Conservation (phyloP, 2,329 filamentous ascomycete genomes). For the Neopestalotiopsis rosae region DNA sequence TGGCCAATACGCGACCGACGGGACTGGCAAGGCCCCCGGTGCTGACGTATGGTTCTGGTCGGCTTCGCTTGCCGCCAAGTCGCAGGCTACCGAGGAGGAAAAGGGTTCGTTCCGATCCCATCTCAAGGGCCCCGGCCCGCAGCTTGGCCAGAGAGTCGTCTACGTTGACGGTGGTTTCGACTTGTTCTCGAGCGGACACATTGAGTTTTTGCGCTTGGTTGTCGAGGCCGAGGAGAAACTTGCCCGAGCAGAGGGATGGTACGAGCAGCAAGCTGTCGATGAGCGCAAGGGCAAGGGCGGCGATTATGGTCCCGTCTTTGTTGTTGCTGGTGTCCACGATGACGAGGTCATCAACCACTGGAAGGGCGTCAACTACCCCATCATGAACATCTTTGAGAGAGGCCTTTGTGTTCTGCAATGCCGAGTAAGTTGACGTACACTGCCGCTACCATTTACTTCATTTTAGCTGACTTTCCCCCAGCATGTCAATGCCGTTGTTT, state of each 20-base stretch:
- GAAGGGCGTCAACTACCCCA: conserved; percentile 98
- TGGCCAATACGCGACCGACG: conserved; percentile 84
- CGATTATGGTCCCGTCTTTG: conserved; percentile 82
- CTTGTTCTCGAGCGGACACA: conserved; percentile 94
- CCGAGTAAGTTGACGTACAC: conserved; percentile 61
- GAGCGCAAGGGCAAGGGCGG: conserved; percentile 69
- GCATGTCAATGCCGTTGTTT: conserved; percentile 88
- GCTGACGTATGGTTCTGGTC: conserved; percentile 88
- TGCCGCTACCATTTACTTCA: conserved; percentile 17
- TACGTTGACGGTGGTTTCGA: conserved; percentile 98
- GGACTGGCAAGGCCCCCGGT: conserved; percentile 78
- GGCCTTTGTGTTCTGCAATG: conserved; percentile 96
- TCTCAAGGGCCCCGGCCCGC: conserved; percentile 73
- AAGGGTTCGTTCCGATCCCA: conserved; percentile 70
- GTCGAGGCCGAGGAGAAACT: conserved; percentile 73
- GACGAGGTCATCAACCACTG: conserved; percentile 94
- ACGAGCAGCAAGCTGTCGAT: conserved; percentile 64
- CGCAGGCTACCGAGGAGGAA: conserved; percentile 56
- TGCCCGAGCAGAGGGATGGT: conserved; percentile 76
- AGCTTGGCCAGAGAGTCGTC: conserved; percentile 81
- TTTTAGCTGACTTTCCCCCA: conserved; percentile 41
- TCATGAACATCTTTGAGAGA: conserved; percentile 99
- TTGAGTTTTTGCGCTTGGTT: conserved; percentile 88
- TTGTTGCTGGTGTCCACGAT: conserved; percentile 94
- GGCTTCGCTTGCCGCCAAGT: conserved; percentile 55